Evolutionary conservation across 2,329 filamentous ascomycete genomes (phyloP).

Genomic region (Diaporthe citri): DNA sequence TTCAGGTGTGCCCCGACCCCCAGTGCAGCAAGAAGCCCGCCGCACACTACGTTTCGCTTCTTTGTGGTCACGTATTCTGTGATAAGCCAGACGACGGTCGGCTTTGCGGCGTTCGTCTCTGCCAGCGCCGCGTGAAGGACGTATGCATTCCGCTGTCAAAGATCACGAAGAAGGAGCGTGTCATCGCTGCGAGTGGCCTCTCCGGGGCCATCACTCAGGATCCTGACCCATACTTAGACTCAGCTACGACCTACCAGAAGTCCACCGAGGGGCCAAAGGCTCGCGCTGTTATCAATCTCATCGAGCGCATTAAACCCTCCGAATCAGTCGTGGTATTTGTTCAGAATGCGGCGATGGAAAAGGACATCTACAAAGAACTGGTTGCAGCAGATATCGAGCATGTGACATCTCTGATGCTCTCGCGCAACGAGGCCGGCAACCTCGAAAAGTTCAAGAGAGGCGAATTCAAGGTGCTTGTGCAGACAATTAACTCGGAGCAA

Average conservation of each 20-base stretch:
- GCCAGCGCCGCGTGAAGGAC: conserved; percentile 27
- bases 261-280: conserved; percentile 42
- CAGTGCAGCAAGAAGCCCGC: not conserved
- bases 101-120: conserved; percentile 30
- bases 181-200: conserved; percentile 11
- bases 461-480: conserved; percentile 49
- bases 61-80: conserved; percentile 37
- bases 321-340: conserved; percentile 54
- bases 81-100: not conserved
- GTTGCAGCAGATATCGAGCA: conserved; percentile 37
- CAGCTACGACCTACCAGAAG: not conserved
- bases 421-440: conserved; percentile 8
- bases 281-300: conserved; percentile 42
- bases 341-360: conserved; percentile 49
- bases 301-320: conserved; percentile 43
- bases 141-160: conserved; percentile 36
- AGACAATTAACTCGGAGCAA: conserved; percentile 54
- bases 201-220: conserved; percentile 22
- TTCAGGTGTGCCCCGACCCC: conserved; percentile 23
- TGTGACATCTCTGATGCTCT: conserved; percentile 22
- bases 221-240: conserved; percentile 17
- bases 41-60: conserved; percentile 34
- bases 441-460: conserved; percentile 48
- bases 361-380: conserved; percentile 45
- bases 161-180: conserved; percentile 24